Evolutionary conservation across 140 eudicot species (phyloP).

Genomic region (Oenanthe javanica): DNA sequence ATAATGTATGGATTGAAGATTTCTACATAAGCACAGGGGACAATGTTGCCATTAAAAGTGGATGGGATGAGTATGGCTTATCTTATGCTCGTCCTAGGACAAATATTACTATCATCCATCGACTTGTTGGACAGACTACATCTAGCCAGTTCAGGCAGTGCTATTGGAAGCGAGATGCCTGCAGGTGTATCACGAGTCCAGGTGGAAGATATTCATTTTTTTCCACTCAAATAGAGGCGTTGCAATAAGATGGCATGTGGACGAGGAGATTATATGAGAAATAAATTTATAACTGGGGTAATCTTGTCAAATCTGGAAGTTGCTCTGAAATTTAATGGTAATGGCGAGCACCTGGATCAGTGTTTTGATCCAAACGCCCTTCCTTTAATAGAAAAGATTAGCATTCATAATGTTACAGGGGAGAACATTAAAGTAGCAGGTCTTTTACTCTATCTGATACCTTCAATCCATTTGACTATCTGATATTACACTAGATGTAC

Average conservation of each 20-base stretch:
- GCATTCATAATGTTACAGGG: slow-evolving; percentile 5
- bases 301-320: slow-evolving; percentile 4
- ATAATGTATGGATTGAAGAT: slow-evolving; percentile 17
- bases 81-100: slow-evolving; percentile 9
- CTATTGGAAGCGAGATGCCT: slow-evolving; percentile 17
- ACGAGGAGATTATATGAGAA: slow-evolving; percentile 9
- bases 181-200: slow-evolving; percentile 11
- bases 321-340: slow-evolving; percentile 1
- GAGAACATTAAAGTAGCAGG: slow-evolving; percentile 8
- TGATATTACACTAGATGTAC: background rate
- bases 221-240: background rate
- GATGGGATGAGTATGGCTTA: slow-evolving; percentile 15
- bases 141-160: background rate
- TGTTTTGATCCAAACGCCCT: slow-evolving; percentile 7
- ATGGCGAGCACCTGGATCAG: slow-evolving; percentile 7
- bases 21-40: slow-evolving; percentile 15
- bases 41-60: slow-evolving; percentile 13
- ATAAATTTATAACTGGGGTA: background rate
- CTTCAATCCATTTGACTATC: slow-evolving; percentile 7
- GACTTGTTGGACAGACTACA: slow-evolving; percentile 8
- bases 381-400: background rate
- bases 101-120: slow-evolving; percentile 6
- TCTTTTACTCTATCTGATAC: background rate
- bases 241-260: background rate
- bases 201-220: background rate